Base-by-base conservation (phyloP, 1,139 yeast genomes). In the Debaryomycetaceae sp. region DNA sequence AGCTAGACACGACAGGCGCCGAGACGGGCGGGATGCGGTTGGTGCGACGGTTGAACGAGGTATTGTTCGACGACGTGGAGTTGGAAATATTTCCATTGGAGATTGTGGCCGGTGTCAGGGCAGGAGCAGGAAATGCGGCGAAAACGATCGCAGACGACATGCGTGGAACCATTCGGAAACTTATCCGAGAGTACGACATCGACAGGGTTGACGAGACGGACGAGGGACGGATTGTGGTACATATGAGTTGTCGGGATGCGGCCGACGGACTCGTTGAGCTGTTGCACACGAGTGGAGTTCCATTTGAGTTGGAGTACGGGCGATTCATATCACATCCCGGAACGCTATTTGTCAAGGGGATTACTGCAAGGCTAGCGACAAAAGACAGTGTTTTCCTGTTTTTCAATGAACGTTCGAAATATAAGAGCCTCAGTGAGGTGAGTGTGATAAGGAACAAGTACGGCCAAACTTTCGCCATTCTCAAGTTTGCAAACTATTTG, bases 271-370 rank as follows among this genome's bases (percentile, higher is more conserved):
- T 22, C 20, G 23, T 13, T 6, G 27, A 36, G 24, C 8, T 13
- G 23, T 36, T 29, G 24, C 17, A 22, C 40, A 14, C 14, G 40
- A 9, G 24, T 17, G 41, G 41, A 11, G 11, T 39, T 20, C 45
- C 38, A 17, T 34, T 53, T 17, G 11, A 54, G 38, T 58, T 63
- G 40, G 58, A 58, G 45, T 65, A 66, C 50, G 67, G 73, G 33
- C 65, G 72, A 44, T 76, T 83, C 27, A 60, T 81, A 29, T 78
- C 84, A 22, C 83, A 83, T 50, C 89, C 90, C 1, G 88, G 87
- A 0, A 79, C 80, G 52, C 59, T 84, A 31, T 83, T 81, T 56
- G 75, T 83, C 27, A 75, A 83, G 48, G 79, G 83, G 39, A 50
- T 69, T 31, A 53, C 64, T 0, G 51, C 51, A 24, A 41, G 42